Evolutionary conservation across 2,329 filamentous ascomycete genomes (phyloP), one percentile per base, ranked within the genome.

Genomic region (Diaporthe aspalathi): DNA sequence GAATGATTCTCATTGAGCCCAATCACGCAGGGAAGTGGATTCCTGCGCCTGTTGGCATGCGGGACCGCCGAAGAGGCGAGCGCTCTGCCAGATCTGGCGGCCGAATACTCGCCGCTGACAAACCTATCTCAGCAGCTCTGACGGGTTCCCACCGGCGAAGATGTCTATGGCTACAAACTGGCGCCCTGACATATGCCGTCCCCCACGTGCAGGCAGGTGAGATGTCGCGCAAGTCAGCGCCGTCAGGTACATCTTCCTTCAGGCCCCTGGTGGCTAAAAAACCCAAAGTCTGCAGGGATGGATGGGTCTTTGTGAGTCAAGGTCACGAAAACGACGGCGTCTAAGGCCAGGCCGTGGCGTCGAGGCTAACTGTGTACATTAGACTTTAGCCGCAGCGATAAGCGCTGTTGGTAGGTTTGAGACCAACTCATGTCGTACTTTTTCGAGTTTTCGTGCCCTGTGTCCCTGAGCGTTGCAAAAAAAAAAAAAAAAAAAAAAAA

Each of bases 81-180:
- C n/a, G 35, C 54, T 40, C 29, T 50, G 60, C 45, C 60, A 65
- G 29, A 65, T 65, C 24, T 65, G 29, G 60, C 29, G 45, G 20
- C 45, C 60, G 60, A 65, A 17, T 38, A 11, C n/a, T 45, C 57
- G 27, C 29, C 35, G 57, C 40, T 47, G 43, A 63, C 16, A 43
- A 20, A 29, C 60, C 35, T 65, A 65, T 65, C 60, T 65, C 45
- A 65, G 60, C 7, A 20, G 1, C 45, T 65, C 60, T 38, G 60
- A 65, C 29, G 27, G 24, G 60, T 38, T 38, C 2, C 11, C 29
- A 32, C 20, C 14, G n/a, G 20, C 43, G 45, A 38, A 38, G 60
- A n/a, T n/a, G n/a, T n/a, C 14, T 38, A 14, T 16, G 45, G 5
- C 16, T 63, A 20, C 43, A 49, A 5, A 14, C 17, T 7, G 40